Base-by-base conservation (phyloP, 768 basidiomycete species). In the Lactifluus volemus region DNA sequence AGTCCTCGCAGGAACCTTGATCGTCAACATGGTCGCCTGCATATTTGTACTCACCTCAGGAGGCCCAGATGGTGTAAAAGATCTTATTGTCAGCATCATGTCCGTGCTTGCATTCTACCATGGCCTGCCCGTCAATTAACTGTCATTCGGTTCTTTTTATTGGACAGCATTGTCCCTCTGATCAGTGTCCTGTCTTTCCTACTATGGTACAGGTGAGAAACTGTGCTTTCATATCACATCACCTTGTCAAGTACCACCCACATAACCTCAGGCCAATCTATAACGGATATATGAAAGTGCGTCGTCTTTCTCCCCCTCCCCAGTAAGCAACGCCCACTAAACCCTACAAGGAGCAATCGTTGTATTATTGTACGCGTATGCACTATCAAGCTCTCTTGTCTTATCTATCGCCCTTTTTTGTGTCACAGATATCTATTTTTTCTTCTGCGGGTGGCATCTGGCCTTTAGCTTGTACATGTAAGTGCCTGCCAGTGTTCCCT, bases 231-330 rank as follows among this genome's bases (percentile, higher is more conserved):
- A 12, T 38, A 44, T 38, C 29, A n/a, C 51, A 34, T 63, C 53
- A 53, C 55, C 54, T 57, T 63, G 54, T 55, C 66, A 59, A 15
- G 63, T 45, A 39, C n/a, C 62, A 57, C 39, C 54, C 41, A 58
- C 55, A 58, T 61, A 32, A 57, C 53, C 38, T 34, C 69, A 92
- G 92, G 69, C 95, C 96, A 15, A 90, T 95, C 70, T 98, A 98
- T 78, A 95, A 97, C 68, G 95, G 91, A 56, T 96, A 92, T 77
- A 92, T 93, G 86, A 96, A 97, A 82, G 95, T 87, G 68, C 70
- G 77, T 69, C 19, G 25, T 55, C 15, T 39, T 57, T 39, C 38
- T 55, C 41, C 47, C 45, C 30, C 48, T 47, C 42, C 48, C 45
- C 42, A 42, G n/a, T 55, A 54, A 59, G 58, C 25, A 9, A 36